phyloP scores from a whole-genome alignment of 108 stramenopile species.

The Parietichytrium sp. region DNA sequence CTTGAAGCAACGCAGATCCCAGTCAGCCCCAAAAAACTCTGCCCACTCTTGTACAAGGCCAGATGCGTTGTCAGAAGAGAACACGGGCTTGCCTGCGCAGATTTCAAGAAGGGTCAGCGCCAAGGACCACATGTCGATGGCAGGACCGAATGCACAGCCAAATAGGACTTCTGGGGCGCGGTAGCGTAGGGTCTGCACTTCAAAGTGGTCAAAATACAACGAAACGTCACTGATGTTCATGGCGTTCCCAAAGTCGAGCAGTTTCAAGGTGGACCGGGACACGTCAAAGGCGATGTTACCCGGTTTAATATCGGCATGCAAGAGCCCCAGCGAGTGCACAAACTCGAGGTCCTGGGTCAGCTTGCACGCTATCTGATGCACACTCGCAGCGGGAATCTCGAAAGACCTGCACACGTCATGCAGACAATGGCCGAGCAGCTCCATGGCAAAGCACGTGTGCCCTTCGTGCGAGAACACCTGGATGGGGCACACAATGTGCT shows the following conservation, averaged over 20 bases:
- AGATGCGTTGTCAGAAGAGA: background rate
- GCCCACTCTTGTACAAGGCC: background rate
- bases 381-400: background rate
- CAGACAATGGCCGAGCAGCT: slow-evolving; percentile 20
- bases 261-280: background rate
- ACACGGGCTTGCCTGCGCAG: background rate
- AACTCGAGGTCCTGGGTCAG: background rate
- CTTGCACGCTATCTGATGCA: background rate
- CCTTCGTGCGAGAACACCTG: background rate
- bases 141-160: background rate
- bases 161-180: slow-evolving; percentile 10
- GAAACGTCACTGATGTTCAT: background rate
- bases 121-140: slow-evolving; percentile 12
- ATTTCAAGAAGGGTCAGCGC: slow-evolving; percentile 21
- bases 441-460: background rate
- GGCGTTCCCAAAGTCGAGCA: slow-evolving; percentile 31
- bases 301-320: slow-evolving; percentile 10
- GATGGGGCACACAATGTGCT: background rate
- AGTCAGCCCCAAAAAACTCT: background rate
- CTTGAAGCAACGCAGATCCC: no score
- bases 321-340: background rate
- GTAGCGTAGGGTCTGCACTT: slow-evolving; percentile 12
- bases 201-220: slow-evolving; percentile 7
- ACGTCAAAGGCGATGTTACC: slow-evolving; percentile 5
- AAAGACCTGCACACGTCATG: background rate